phyloP scores from a whole-genome alignment of 129 eudicot genomes.

The Arctium minus region DNA sequence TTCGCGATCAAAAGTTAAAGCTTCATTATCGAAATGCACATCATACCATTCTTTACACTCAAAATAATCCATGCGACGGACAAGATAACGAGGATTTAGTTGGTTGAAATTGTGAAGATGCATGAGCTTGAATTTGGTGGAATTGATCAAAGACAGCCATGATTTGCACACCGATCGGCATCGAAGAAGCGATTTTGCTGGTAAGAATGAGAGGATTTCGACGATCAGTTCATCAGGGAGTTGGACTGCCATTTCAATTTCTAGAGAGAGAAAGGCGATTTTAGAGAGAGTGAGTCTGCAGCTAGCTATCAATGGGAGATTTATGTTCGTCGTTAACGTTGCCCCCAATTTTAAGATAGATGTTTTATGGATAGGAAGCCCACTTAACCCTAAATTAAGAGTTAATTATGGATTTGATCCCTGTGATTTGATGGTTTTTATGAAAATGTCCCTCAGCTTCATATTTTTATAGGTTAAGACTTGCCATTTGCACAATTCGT shows the following conservation, averaged over 20 bases:
- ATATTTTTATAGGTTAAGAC: too few relatives aligned
- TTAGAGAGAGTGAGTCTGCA: too few relatives aligned
- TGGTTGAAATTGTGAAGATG: not conserved
- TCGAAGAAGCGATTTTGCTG: not conserved
- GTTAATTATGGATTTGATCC: too few relatives aligned
- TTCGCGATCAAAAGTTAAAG: not conserved
- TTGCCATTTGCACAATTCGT: too few relatives aligned
- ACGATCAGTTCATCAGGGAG: not conserved
- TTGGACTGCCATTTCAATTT: not conserved
- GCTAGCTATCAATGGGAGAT: not conserved
- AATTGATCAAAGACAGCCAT: not conserved
- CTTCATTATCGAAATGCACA: not conserved
- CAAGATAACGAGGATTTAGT: not conserved
- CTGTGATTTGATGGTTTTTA: too few relatives aligned
- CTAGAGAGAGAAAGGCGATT: too few relatives aligned
- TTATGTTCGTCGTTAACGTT: too few relatives aligned
- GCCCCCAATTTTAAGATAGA: too few relatives aligned
- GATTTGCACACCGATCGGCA: not conserved
- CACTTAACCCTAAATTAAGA: too few relatives aligned
- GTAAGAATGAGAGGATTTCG: not conserved
- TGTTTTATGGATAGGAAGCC: too few relatives aligned
- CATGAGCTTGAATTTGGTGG: not conserved
- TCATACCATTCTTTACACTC: not conserved
- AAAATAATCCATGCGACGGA: not conserved
- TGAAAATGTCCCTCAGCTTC: too few relatives aligned